Conservation (phyloP, 2,329 filamentous ascomycete genomes). For the Purpureocillium takamizusanense region DNA sequence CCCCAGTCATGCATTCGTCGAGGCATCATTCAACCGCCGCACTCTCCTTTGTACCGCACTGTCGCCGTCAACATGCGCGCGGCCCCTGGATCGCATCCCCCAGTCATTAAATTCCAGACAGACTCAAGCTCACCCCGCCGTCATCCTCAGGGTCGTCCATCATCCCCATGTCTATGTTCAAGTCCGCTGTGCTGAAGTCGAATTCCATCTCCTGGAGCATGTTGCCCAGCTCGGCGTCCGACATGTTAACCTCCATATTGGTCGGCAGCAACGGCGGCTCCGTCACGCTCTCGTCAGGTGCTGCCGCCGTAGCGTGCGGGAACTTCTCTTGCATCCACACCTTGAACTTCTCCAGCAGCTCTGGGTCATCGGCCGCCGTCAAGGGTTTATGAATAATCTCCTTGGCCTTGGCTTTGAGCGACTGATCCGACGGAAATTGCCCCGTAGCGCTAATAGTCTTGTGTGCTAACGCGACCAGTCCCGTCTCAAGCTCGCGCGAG, state of each 20-base stretch:
- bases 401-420: conserved; percentile 35
- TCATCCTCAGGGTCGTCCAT: conserved; percentile 17
- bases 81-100: background rate
- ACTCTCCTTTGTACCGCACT: too few relatives aligned
- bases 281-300: background rate
- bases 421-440: conserved; percentile 37
- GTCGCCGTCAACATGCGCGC: background rate
- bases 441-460: conserved; percentile 26
- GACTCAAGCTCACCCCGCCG: conserved; percentile 17
- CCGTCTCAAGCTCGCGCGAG: conserved; percentile 48
- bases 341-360: conserved; percentile 46
- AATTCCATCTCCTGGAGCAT: conserved; percentile 36
- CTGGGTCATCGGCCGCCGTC: conserved; percentile 46
- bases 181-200: conserved; percentile 23
- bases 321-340: conserved; percentile 26
- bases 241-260: conserved; percentile 25
- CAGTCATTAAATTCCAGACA: background rate
- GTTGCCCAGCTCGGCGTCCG: conserved; percentile 27
- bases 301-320: conserved; percentile 8
- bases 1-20: too few relatives aligned
- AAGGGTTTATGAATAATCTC: conserved; percentile 34
- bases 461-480: conserved; percentile 39
- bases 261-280: conserved; percentile 12
- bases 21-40: too few relatives aligned
- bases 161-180: conserved; percentile 10